Conservation (phyloP, 495 filamentous ascomycete genomes). For the Penicillium coprophilum region DNA sequence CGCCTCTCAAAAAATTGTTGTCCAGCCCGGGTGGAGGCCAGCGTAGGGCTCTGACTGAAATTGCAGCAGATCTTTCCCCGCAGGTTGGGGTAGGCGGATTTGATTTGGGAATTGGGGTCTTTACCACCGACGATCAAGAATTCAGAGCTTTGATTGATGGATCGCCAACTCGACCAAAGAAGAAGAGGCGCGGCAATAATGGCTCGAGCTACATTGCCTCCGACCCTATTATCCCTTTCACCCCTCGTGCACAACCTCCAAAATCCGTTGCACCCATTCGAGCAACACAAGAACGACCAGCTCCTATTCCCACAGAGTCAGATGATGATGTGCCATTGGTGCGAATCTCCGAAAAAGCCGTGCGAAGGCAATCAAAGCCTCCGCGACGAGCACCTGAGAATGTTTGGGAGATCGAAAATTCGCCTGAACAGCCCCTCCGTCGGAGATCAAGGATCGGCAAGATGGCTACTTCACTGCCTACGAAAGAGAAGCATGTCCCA, state of each 20-base stretch:
- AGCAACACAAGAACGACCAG: slow-evolving; percentile 2
- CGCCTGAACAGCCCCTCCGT: slow-evolving; percentile 31
- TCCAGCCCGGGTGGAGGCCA: slow-evolving; percentile 46
- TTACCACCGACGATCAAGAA: slow-evolving; percentile 46
- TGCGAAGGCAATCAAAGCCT: slow-evolving; percentile 24
- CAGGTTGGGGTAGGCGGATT: slow-evolving; percentile 32
- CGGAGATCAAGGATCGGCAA: slow-evolving; percentile 27
- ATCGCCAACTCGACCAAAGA: slow-evolving; percentile 40
- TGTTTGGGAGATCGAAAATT: slow-evolving; percentile 42
- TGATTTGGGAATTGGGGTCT: slow-evolving; percentile 44
- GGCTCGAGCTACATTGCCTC: slow-evolving; percentile 34
- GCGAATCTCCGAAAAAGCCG: slow-evolving; percentile 15
- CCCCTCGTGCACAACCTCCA: slow-evolving; percentile 26
- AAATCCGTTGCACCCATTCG: slow-evolving; percentile 20
- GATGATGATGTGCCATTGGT: slow-evolving; percentile 13
- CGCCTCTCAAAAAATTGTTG: slow-evolving; percentile 38
- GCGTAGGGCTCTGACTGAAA: slow-evolving; percentile 46
- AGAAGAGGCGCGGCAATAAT: slow-evolving; percentile 41
- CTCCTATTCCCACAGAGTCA: slow-evolving; percentile 12
- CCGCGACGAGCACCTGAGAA: slow-evolving; percentile 30
- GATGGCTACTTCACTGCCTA: slow-evolving; percentile 11
- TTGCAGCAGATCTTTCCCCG: slow-evolving; percentile 47
- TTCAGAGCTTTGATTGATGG: slow-evolving; percentile 39
- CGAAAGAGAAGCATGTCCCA: slow-evolving; percentile 14
- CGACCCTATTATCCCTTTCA: slow-evolving; percentile 35